Evolutionary conservation across 2,329 filamentous ascomycete species (phyloP).

Genomic region (Beauveria caledonica): DNA sequence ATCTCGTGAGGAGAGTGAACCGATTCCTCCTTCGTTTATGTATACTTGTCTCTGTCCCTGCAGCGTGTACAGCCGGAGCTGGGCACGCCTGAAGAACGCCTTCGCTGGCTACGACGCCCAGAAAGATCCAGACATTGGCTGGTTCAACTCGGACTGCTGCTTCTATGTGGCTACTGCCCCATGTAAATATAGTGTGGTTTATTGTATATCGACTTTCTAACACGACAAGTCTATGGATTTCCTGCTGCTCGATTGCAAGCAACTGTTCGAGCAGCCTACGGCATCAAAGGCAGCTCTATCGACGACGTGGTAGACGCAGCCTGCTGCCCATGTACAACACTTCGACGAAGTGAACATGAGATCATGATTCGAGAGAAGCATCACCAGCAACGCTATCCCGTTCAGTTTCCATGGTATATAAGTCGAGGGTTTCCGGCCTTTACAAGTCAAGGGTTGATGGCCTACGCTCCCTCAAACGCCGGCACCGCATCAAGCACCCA

Average conservation of each 20-base stretch:
- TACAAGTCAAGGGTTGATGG: background rate
- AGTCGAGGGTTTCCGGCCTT: background rate
- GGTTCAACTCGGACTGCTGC: slow-evolving; percentile 19
- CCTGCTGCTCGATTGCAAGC: slow-evolving; percentile 23
- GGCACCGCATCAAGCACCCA: background rate
- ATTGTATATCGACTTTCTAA: background rate
- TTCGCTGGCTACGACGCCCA: slow-evolving; percentile 16
- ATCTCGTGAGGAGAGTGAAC: background rate
- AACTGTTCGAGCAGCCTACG: slow-evolving; percentile 24
- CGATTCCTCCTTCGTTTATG: background rate
- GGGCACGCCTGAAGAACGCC: slow-evolving; percentile 18
- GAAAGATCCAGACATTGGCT: slow-evolving; percentile 13
- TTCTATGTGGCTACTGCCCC: slow-evolving; percentile 20
- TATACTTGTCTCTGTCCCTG: slow-evolving; percentile 19
- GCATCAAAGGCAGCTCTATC: slow-evolving; percentile 20
- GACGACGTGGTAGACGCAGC: slow-evolving; percentile 21
- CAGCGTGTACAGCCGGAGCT: slow-evolving; percentile 20
- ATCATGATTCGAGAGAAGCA: slow-evolving; percentile 23
- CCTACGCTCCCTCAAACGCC: background rate
- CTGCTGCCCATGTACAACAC: slow-evolving; percentile 21
- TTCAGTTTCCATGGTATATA: background rate
- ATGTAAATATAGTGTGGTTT: slow-evolving; percentile 16
- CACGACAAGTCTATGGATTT: slow-evolving; percentile 22
- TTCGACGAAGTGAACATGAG: slow-evolving; percentile 25
- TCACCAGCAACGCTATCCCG: background rate